A percentile compares a stretch with the other conserved stretches of the same genome.
These are phyloP conservation scores for Rhizopogon roseolus DNA, from an alignment of 768 basidiomycete species.

Conservation along the genomic window DNA sequence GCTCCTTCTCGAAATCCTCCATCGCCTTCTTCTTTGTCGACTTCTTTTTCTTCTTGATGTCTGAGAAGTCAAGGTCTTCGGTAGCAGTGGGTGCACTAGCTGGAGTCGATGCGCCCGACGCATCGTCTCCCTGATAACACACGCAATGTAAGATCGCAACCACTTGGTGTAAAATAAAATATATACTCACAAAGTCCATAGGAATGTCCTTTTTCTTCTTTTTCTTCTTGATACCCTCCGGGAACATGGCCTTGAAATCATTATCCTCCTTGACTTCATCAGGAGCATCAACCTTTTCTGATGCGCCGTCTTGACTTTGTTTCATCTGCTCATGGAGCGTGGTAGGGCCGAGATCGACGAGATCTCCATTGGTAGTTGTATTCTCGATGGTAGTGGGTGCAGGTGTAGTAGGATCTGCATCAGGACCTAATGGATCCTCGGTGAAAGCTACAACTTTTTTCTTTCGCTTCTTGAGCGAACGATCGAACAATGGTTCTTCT, in stretches of 20 bases:
- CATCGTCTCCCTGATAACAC: conserved; percentile 49
- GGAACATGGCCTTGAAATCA: conserved; percentile 77
- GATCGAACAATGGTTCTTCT: conserved; percentile 78
- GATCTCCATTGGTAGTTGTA: conserved; percentile 64
- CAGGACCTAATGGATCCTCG: conserved; percentile 78
- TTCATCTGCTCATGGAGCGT: conserved; percentile 78
- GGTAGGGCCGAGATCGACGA: conserved; percentile 70
- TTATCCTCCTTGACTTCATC: conserved; percentile 59
- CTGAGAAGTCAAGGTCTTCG: conserved; percentile 90
- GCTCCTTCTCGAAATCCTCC: conserved; percentile 92
- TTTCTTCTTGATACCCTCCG: conserved; percentile 83
- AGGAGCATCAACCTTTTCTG: conserved; percentile 26
- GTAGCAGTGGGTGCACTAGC: conserved; percentile 32
- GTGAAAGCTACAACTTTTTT: conserved; percentile 84
- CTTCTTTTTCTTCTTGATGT: conserved; percentile 97
- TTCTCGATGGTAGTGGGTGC: conserved; percentile 70
- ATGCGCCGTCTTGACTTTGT: conserved; percentile 33
- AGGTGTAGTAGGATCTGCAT: conserved; percentile 77
- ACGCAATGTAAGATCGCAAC: conserved; percentile 2
- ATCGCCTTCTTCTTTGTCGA: conserved; percentile 86
- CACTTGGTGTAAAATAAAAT: neutral
- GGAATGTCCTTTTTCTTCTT: conserved; percentile 93
- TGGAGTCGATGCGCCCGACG: conserved; percentile 63
- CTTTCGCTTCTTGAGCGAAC: conserved; percentile 82
- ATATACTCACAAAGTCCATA: conserved; percentile 61